Base-by-base conservation (phyloP, 2,329 filamentous ascomycete genomes). In the Paraconiothyrium brasiliense region DNA sequence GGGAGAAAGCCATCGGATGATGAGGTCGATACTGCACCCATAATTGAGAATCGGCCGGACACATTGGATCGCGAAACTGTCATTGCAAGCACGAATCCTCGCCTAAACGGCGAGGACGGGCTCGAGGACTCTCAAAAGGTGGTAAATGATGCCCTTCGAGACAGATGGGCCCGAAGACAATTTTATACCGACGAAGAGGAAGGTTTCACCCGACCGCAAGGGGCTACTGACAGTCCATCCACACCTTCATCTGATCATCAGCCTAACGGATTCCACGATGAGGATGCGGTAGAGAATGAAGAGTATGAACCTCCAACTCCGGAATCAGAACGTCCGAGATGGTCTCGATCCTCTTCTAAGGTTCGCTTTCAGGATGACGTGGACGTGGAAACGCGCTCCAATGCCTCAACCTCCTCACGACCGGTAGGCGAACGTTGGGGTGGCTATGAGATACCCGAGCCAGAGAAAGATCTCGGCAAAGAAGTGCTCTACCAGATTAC, bases 401-500 rank as follows among this genome's bases (percentile, higher is more conserved):
- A 92, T 68, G 86, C 85, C 16, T 92, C 90, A 5, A 89, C 89
- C 0, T 93, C 91, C 1, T 93, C 91, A 3, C 84, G 89, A 49
- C 88, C 90, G 7, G 70, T 85, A 37, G 82, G 83, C 13, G 90
- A 94, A 76, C 85, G 90, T 60, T 93, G 90, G 89, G 90, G 90
- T 52, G 90, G 90, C 20, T 90, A 92, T 76, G 91, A 93, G 56
- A 89, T 96, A 16, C 91, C 92, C 0, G 88, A 92, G 67, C 89
- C 90, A 0, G 93, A 97, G 76, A 86, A 86, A 61, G 93, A 97
- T 75, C 89, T 92, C 6, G 93, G 92, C 41, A 92, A 91, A 68
- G 93, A 98, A 74, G 91, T 97, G 4, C 82, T 98, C 1, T 97
- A 97, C 72, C 92, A 97, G 76, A 89, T 96, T 35, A 93, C 92